Evolutionary conservation across 305 asterid species (phyloP).

Genomic region (Fraxinus albicans): DNA sequence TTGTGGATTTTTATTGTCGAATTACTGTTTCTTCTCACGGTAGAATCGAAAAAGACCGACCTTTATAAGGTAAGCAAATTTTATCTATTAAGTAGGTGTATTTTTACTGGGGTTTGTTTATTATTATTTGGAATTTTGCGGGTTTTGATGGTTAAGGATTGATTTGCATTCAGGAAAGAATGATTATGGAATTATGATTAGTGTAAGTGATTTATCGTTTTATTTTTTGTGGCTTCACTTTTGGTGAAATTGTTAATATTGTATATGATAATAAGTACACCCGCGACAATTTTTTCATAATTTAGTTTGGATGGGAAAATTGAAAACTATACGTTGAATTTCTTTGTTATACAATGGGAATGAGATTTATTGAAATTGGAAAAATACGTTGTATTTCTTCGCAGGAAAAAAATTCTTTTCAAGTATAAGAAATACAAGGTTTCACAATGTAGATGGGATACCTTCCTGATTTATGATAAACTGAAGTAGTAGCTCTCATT

Average conservation of each 20-base stretch:
- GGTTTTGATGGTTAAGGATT: background rate
- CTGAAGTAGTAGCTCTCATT: background rate
- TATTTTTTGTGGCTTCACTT: background rate
- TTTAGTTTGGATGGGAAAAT: background rate
- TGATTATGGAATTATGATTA: background rate
- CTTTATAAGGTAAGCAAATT: conserved; percentile 66
- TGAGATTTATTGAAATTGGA: background rate
- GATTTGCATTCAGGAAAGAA: conserved; percentile 1
- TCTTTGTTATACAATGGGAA: background rate
- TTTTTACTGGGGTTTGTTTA: background rate
- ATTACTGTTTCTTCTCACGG: conserved; percentile 30
- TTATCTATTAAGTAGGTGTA: background rate
- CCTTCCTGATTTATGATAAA: background rate
- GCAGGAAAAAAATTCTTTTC: background rate
- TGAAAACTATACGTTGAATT: background rate
- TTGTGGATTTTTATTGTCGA: conserved; percentile 24
- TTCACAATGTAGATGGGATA: background rate
- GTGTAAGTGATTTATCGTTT: background rate
- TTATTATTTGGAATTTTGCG: background rate
- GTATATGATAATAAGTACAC: background rate
- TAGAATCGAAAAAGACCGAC: conserved; percentile 58
- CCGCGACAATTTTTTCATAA: background rate
- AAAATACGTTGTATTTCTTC: background rate
- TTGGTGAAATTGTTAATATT: background rate
- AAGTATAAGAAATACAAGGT: background rate